Evolutionary conservation across 1,284 basidiomycete genomes (phyloP).

Genomic region (Moniliophthora roreri): DNA sequence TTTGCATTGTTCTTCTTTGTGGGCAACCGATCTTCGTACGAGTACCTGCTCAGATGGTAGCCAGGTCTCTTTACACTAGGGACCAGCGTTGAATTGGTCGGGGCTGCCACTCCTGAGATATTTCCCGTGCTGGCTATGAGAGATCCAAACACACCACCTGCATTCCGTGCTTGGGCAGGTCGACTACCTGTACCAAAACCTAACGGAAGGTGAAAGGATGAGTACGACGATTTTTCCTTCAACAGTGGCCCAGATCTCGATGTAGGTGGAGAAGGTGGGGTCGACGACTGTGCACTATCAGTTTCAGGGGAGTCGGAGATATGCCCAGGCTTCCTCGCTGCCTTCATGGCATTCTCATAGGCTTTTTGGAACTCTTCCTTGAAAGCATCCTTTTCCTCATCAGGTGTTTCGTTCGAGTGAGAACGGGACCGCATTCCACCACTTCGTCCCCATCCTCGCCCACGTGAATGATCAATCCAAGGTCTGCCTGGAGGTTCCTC

Average conservation of each 20-base stretch:
- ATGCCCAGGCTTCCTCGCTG: not conserved
- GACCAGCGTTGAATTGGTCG: constrained; percentile 51
- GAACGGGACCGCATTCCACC: not conserved
- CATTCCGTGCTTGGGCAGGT: constrained; percentile 13
- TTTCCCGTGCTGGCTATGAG: constrained; percentile 75
- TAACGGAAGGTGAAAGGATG: constrained; percentile 2
- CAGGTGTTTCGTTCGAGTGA: not conserved
- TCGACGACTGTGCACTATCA: too few relatives aligned
- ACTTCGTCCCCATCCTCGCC: not conserved
- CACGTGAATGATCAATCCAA: constrained; percentile 1
- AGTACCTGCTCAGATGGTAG: constrained; percentile 63
- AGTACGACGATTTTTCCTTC: not conserved
- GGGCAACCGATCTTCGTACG: constrained; percentile 5
- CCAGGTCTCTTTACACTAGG: constrained; percentile 70
- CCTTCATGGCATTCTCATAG: not conserved
- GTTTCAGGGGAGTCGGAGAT: not conserved
- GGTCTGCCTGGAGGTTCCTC: constrained; percentile 1
- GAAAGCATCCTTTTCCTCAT: not conserved
- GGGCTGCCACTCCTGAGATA: constrained; percentile 58
- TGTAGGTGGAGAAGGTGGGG: too few relatives aligned
- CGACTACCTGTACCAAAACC: constrained; percentile 6
- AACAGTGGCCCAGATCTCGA: not conserved
- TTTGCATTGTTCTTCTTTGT: not conserved
- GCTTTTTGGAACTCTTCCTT: not conserved
- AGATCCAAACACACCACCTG: constrained; percentile 34